Percentiles rank a stretch among this genome's conserved stretches.
These are phyloP conservation scores for Populus trichocarpa DNA, from an alignment of 441 rosid genomes.

Conservation along the genomic window DNA sequence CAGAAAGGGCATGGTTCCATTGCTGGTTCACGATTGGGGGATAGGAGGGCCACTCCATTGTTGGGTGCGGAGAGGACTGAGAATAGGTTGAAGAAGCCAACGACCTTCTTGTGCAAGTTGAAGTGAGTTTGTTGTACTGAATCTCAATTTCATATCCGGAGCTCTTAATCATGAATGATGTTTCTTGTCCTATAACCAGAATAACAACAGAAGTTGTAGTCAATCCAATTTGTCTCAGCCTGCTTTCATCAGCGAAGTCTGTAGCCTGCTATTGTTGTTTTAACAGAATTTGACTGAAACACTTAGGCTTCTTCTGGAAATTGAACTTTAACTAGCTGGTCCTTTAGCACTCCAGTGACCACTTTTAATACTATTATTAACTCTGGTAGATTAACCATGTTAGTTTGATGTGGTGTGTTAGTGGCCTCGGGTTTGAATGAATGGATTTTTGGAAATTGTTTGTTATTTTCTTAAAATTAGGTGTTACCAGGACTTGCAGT, in stretches of 20 bases:
- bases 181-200: not conserved
- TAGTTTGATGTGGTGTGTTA: not conserved
- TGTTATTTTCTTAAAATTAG: not conserved
- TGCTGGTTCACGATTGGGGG: conserved; percentile 72
- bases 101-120: conserved; percentile 97
- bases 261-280: not conserved
- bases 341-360: not conserved
- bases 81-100: conserved; percentile 95
- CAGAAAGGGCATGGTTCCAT: conserved; percentile 75
- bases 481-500: not conserved
- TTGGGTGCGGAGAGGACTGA: conserved; percentile 77
- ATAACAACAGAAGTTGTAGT: not conserved
- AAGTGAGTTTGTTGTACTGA: conserved; percentile 57
- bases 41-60: conserved; percentile 69
- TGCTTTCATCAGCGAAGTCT: not conserved
- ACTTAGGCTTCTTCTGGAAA: too few species aligned
- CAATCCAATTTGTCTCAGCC: not conserved
- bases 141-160: not conserved
- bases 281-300: not conserved
- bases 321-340: too few species aligned
- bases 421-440: not conserved
- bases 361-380: not conserved
- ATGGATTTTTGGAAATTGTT: not conserved
- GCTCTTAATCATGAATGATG: not conserved
- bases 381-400: not conserved